These are phyloP conservation scores for Daldinia decipiens DNA, from an alignment of 495 filamentous ascomycete genomes.

Conservation along the genomic window DNA sequence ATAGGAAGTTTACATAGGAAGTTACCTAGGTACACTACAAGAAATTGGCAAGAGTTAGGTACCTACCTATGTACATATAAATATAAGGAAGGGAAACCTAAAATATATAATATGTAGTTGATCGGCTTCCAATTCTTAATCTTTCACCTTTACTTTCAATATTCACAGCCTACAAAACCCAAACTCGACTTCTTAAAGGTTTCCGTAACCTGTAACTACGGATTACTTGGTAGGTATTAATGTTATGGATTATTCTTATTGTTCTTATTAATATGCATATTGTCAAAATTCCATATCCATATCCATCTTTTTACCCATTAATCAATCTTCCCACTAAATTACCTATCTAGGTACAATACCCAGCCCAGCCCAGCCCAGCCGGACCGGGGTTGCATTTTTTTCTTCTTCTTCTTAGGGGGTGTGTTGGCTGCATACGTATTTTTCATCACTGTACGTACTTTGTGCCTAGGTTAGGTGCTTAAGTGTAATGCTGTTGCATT, in stretches of 20 bases:
- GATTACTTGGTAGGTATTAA: no score
- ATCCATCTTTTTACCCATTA: constrained; percentile 31
- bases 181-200: constrained; percentile 9
- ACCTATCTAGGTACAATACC: constrained; percentile 4
- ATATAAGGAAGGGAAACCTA: no score
- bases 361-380: constrained; percentile 2
- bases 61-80: no score
- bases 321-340: constrained; percentile 22
- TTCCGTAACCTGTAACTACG: background rate
- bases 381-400: constrained; percentile 29
- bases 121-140: background rate
- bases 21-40: background rate
- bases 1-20: no score
- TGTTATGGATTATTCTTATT: no score
- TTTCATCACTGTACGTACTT: background rate
- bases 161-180: background rate
- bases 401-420: constrained; percentile 5
- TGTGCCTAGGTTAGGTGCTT: background rate
- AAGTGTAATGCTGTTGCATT: constrained; percentile 39
- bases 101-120: constrained; percentile 14
- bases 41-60: background rate
- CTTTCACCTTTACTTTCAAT: constrained; percentile 1
- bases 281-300: constrained; percentile 28
- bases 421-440: constrained; percentile 38
- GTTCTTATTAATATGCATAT: constrained; percentile 23